These are phyloP conservation scores for Rhizopogon vulgaris DNA, from an alignment of 768 basidiomycete genomes.

Conservation along the genomic window DNA sequence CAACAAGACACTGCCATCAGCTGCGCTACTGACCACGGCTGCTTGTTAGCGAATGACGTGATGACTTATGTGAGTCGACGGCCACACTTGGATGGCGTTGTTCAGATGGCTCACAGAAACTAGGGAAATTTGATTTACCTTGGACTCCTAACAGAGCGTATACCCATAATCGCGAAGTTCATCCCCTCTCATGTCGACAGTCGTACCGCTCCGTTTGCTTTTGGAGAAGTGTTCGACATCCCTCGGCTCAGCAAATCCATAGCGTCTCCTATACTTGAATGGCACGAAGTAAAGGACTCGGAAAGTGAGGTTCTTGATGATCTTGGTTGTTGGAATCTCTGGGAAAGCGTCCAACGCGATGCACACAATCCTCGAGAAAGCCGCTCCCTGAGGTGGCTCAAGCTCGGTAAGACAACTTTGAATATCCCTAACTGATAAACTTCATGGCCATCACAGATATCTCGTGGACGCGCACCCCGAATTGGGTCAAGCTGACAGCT, in stretches of 20 bases:
- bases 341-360: constrained; percentile 12
- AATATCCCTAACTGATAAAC: constrained; percentile 22
- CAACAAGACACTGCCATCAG: background rate
- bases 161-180: constrained; percentile 55
- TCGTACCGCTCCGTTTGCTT: constrained; percentile 43
- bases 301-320: constrained; percentile 28
- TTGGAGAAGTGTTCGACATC: constrained; percentile 58
- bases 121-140: constrained; percentile 57
- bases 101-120: constrained; percentile 21
- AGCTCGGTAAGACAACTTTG: constrained; percentile 2
- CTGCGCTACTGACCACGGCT: background rate
- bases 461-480: constrained; percentile 19
- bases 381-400: background rate
- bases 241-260: constrained; percentile 40
- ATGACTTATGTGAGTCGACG: constrained; percentile 54
- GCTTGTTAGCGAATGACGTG: constrained; percentile 60
- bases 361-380: constrained; percentile 12
- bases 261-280: constrained; percentile 49
- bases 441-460: constrained; percentile 31
- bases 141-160: constrained; percentile 48
- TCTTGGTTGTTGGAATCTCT: constrained; percentile 17
- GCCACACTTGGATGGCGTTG: background rate
- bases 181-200: constrained; percentile 50
- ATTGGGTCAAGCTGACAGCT: constrained; percentile 15
- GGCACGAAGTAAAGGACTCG: constrained; percentile 54